Base-by-base conservation (phyloP, 2,329 filamentous ascomycete species). In the Sclerotinia trifoliorum region DNA sequence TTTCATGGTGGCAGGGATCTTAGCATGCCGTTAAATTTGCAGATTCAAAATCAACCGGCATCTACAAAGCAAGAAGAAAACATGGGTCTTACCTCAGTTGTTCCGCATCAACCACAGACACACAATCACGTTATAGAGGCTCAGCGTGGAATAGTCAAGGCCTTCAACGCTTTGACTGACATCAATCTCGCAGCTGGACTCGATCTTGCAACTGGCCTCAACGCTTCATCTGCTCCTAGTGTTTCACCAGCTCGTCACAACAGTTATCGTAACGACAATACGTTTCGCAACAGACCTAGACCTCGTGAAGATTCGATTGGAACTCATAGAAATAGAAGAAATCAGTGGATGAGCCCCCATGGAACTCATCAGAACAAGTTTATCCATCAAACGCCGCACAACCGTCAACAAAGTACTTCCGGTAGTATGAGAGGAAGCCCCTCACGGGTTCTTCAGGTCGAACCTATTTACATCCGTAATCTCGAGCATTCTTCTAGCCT, bases 381-480 rank as follows among this genome's bases (percentile, higher is more conserved):
- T 26, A n/a, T 32, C 3, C 29, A 32, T n/a, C 66, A 64, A 32
- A 26, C 48, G 3, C 65, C 48, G 13, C 26, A 63, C 19, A 26
- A 44, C 17, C 35, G 32, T 2, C 56, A 29, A 63, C 57, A 35
- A 39, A 62, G 32, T n/a, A 39, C 48, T 7, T 55, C 58, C 29
- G 29, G 29, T 54, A 48, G 35, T 46, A 63, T 32, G 10, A n/a
- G 39, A 55, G 65, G 21, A 24, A 67, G 57, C 32, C 65, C 65
- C 13, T 13, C 65, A 26, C 39, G 26, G 46, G 49, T 10, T 32
- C 4, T 13, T 44, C 65, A 54, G 6, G 21, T 19, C 13, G 65
- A 62, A 21, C 69, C 67, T 21, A 58, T 70, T 19, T 70, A 70
- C 44, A 42, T 70, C 8, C 67, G 51, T 24, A 69, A 67, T 32